These are phyloP conservation scores for Talaromyces sp. DNA, from an alignment of 2,329 filamentous ascomycete species.

Conservation along the genomic window DNA sequence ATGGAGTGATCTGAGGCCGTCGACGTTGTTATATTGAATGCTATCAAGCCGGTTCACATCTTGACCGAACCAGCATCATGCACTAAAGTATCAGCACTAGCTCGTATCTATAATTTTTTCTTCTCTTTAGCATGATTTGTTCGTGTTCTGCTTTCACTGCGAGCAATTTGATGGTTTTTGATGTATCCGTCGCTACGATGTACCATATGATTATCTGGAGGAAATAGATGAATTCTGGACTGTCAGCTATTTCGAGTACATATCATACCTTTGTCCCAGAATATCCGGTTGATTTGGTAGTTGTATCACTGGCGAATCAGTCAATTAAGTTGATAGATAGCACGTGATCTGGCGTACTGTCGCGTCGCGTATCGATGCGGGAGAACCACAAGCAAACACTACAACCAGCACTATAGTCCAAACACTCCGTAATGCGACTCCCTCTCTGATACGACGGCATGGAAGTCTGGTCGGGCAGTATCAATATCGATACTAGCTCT, in stretches of 20 bases:
- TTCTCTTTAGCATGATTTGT: not conserved
- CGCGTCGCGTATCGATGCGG: conserved; percentile 10
- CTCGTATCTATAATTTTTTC: not conserved
- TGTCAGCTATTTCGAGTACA: too few species aligned
- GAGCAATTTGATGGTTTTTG: conserved; percentile 6
- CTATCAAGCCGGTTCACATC: not conserved
- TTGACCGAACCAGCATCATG: not conserved
- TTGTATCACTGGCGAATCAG: too few species aligned
- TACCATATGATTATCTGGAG: conserved; percentile 10
- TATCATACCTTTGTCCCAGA: too few species aligned
- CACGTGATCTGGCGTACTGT: conserved; percentile 19
- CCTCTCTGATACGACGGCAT: conserved; percentile 26
- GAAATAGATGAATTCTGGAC: not conserved
- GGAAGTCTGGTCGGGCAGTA: conserved; percentile 41
- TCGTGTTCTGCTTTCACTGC: not conserved
- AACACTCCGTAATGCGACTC: not conserved
- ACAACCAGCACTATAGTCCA: not conserved
- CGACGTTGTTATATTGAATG: not conserved
- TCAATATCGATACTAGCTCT: conserved; percentile 28
- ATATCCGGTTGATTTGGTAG: too few species aligned
- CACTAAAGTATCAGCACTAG: not conserved
- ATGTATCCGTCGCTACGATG: conserved; percentile 1
- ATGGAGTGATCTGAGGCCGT: conserved; percentile 15
- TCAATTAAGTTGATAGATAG: not conserved
- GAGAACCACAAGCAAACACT: not conserved